A percentile compares a stretch with the other conserved stretches of the same genome.
Conservation (phyloP, 192 early-diverging fungal genomes). For the Diversispora epigaea region DNA sequence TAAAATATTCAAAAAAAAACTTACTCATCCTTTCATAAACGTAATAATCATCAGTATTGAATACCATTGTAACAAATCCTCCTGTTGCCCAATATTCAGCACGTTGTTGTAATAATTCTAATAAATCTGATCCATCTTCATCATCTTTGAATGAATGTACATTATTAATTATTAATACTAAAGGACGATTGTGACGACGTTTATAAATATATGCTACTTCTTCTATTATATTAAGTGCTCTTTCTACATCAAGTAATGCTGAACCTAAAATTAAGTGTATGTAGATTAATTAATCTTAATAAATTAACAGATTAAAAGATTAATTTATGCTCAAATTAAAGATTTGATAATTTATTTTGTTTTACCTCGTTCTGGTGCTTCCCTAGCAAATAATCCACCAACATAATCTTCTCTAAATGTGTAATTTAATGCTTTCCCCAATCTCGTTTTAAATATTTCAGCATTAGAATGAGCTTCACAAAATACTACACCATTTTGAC, state of each 20-base stretch:
- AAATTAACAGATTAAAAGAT: no score
- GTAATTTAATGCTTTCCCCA: conserved; percentile 29
- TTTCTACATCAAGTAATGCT: conserved; percentile 30
- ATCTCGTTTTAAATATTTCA: conserved; percentile 29
- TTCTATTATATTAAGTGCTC: conserved; percentile 28
- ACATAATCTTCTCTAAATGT: conserved; percentile 32
- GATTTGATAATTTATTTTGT: neutral
- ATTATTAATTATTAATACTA: conserved; percentile 29
- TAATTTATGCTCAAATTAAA: neutral
- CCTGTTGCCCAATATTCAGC: conserved; percentile 31
- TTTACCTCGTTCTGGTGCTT: conserved; percentile 30
- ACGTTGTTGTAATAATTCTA: conserved; percentile 27
- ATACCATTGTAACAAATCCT: conserved; percentile 16
- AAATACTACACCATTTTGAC: conserved; percentile 31
- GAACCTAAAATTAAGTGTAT: conserved; percentile 4
- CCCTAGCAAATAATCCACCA: conserved; percentile 28
- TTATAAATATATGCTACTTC: conserved; percentile 13
- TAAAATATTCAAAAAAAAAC: neutral
- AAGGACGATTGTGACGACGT: neutral
- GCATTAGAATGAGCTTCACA: conserved; percentile 30
- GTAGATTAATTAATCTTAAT: no score
- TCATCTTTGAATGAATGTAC: conserved; percentile 31
- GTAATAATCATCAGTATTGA: conserved; percentile 33
- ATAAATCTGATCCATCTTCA: conserved; percentile 23
- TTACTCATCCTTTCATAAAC: conserved; percentile 31